Evolutionary conservation across 768 basidiomycete genomes (phyloP), one percentile per base, ranked within the genome.

Genomic region (Mycena olivaceomarginata): DNA sequence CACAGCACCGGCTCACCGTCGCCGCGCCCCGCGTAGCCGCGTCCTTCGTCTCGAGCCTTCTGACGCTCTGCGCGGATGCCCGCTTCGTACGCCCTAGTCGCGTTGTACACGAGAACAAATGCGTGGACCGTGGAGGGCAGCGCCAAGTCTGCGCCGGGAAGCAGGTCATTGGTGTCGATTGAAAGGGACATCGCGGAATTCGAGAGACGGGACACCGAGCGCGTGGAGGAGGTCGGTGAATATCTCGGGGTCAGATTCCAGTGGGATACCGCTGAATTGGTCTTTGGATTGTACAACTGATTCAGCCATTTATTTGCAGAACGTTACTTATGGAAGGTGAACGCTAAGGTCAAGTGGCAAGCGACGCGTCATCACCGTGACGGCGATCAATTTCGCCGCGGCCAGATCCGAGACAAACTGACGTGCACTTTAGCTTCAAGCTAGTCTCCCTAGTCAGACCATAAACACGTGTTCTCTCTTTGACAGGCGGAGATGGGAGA

Each of bases 171-270:
- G 6, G 66, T 57, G 53, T 75, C 41, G n/a, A 80, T 60, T 18
- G 67, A 72, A 43, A 72, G 59, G 59, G 53, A 79, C 75, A 57
- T 79, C 77, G 59, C 73, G 72, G 64, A 79, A 77, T 53, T 77
- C 62, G 48, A 81, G 78, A 12, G 70, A 70, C 16, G n/a, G 69
- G 67, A 70, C 73, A 16, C 80, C 80, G 8, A 81, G 48, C 0
- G 67, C 76, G 51, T 37, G 80, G 20, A 77, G 18, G 18, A 81
- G 53, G 22, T 79, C 76, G 56, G 78, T 79, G 70, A 79, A 81
- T 48, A 81, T 79, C 16, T 46, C 76, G 25, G 80, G 80, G 45
- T 81, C 78, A 0, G 80, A 81, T 64, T 81, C 80, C 12, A 81
- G 78, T 1, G 80, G 80, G 18, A 81, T 72, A 9, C 72, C 72